phyloP scores from a whole-genome alignment of 148 eudicot genomes.

The Fagopyrum homotropicum region DNA sequence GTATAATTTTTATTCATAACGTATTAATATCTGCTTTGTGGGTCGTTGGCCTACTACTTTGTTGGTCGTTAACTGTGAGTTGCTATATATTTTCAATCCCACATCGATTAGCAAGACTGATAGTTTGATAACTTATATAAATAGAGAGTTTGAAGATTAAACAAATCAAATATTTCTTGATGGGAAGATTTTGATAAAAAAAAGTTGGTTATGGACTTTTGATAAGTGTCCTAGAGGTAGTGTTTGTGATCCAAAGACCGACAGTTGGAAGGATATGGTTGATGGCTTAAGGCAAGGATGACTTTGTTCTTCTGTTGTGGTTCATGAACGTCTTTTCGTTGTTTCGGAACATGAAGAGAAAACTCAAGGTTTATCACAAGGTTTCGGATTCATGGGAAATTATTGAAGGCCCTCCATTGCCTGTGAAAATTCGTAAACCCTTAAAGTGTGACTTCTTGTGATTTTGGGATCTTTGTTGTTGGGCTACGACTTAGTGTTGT shows the following conservation, averaged over 20 bases:
- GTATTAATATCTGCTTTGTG: no score
- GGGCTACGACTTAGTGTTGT: conserved; percentile 87
- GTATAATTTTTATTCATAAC: no score
- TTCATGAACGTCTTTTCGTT: conserved; percentile 66
- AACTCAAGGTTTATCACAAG: conserved; percentile 70
- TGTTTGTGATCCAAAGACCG: conserved; percentile 65
- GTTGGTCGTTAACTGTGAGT: no score
- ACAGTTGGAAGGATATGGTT: conserved; percentile 78
- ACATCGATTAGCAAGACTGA: no score
- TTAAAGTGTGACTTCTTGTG: conserved; percentile 58
- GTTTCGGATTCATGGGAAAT: conserved; percentile 67
- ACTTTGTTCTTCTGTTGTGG: conserved; percentile 86
- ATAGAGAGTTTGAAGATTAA: no score
- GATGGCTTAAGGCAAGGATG: conserved; percentile 84
- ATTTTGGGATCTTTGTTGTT: conserved; percentile 56
- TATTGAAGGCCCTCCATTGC: conserved; percentile 69
- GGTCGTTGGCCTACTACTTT: no score
- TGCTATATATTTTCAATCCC: no score
- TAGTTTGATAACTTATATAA: no score
- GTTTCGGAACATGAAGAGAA: conserved; percentile 90
- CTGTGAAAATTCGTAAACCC: conserved; percentile 88
- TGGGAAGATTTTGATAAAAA: conserved; percentile 81
- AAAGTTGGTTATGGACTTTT: conserved; percentile 99
- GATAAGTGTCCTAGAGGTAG: conserved; percentile 81
- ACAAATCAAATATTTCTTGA: no score